Percentiles rank a stretch among this genome's conserved stretches.
Evolutionary conservation across 306 rosid genomes (phyloP).

Genomic region (Cicer bijugum): DNA sequence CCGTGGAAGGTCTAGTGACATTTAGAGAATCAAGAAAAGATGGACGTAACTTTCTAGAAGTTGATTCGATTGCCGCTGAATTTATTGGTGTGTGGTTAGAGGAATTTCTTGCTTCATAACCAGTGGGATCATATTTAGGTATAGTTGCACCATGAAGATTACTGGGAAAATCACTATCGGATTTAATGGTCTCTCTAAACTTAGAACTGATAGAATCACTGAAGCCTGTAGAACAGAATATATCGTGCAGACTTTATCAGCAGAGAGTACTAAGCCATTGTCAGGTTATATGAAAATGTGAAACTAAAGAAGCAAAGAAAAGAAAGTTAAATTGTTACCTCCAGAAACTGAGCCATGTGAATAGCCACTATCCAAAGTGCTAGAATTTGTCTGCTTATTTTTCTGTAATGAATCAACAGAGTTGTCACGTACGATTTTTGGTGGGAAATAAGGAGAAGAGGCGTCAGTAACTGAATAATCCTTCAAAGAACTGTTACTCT

Average conservation of each 20-base stretch:
- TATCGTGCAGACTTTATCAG: conserved; percentile 51
- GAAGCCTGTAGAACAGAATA: conserved; percentile 47
- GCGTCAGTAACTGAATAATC: conserved; percentile 52
- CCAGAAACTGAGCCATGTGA: conserved; percentile 53
- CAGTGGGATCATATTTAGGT: conserved; percentile 55
- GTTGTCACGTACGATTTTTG: conserved; percentile 59
- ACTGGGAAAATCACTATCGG: conserved; percentile 43
- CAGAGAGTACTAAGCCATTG: conserved; percentile 32
- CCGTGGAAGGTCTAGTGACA: conserved; percentile 60
- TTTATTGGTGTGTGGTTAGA: conserved; percentile 54
- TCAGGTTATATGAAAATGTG: conserved; percentile 39
- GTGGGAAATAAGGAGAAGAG: conserved; percentile 51
- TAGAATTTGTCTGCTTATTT: conserved; percentile 54
- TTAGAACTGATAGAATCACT: conserved; percentile 50
- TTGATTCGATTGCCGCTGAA: conserved; percentile 59
- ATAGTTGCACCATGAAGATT: conserved; percentile 47
- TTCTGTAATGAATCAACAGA: conserved; percentile 51
- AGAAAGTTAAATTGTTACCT: conserved; percentile 52
- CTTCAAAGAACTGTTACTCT: conserved; percentile 50
- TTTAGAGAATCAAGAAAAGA: conserved; percentile 88
- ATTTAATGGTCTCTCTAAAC: conserved; percentile 51
- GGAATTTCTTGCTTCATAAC: conserved; percentile 54
- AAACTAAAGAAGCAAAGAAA: conserved; percentile 3
- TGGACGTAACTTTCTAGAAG: conserved; percentile 75
- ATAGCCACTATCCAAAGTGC: conserved; percentile 47